These are phyloP conservation scores for Tetrapisispora phaffii DNA, from an alignment of 805 yeast genomes.

Conservation along the genomic window DNA sequence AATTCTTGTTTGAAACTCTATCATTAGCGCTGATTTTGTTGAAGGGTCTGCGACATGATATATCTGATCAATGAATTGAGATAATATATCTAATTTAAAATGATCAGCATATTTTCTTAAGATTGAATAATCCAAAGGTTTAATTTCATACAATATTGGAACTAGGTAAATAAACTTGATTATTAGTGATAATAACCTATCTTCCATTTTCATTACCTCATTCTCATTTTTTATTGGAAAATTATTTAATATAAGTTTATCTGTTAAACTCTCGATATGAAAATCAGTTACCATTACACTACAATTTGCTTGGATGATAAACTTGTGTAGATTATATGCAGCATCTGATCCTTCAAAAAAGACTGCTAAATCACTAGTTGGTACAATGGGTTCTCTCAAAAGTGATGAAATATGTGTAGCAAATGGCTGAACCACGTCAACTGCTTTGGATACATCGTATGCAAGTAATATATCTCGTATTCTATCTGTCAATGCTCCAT, in stretches of 20 bases:
- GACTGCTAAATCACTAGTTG: constrained; percentile 22
- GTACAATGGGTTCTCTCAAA: constrained; percentile 12
- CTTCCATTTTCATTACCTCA: background rate
- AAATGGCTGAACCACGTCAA: constrained; percentile 61
- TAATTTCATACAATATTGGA: constrained; percentile 33
- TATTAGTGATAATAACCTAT: constrained; percentile 18
- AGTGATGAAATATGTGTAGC: constrained; percentile 53
- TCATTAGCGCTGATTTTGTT: constrained; percentile 27
- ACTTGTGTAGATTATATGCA: constrained; percentile 31
- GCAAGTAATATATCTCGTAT: constrained; percentile 50
- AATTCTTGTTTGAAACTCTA: constrained; percentile 26
- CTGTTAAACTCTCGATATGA: background rate
- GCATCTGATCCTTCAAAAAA: constrained; percentile 3
- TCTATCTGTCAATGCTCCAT: constrained; percentile 64
- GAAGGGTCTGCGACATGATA: constrained; percentile 23
- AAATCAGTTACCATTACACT: constrained; percentile 17
- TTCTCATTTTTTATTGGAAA: background rate
- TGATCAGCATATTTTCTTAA: constrained; percentile 29
- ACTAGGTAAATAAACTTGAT: constrained; percentile 31
- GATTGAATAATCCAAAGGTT: constrained; percentile 20
- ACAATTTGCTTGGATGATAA: constrained; percentile 34
- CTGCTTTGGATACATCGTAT: constrained; percentile 58
- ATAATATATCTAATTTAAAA: constrained; percentile 31
- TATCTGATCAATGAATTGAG: constrained; percentile 28
- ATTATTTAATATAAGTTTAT: background rate